These are phyloP conservation scores for Zymoseptoria tritici DNA, from an alignment of 2,329 filamentous ascomycete species.

Conservation along the genomic window DNA sequence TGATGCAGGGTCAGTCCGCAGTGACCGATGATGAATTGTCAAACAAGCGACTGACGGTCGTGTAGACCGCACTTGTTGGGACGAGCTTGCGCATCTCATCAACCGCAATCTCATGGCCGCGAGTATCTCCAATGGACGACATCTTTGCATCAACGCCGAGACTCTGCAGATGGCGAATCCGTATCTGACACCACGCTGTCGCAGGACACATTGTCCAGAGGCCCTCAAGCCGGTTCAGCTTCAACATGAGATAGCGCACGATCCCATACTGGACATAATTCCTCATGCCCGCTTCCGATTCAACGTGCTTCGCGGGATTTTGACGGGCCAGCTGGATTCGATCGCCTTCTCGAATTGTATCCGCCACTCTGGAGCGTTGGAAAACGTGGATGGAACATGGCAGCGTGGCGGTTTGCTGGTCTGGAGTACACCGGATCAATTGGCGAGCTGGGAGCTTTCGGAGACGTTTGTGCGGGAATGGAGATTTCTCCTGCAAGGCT, in stretches of 20 bases:
- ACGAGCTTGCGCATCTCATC: slow-evolving; percentile 26
- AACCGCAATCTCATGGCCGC: slow-evolving; percentile 26
- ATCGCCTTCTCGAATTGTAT: slow-evolving; percentile 16
- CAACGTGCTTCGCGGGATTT: slow-evolving; percentile 24
- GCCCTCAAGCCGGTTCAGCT: slow-evolving; percentile 20
- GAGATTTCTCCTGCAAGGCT: slow-evolving; percentile 35
- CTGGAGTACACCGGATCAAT: slow-evolving; percentile 36
- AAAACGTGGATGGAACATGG: slow-evolving; percentile 17
- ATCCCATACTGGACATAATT: slow-evolving; percentile 25
- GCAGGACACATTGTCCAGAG: slow-evolving; percentile 10
- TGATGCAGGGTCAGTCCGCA: neutral
- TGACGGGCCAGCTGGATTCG: slow-evolving; percentile 19
- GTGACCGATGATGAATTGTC: neutral
- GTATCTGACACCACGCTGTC: slow-evolving; percentile 11
- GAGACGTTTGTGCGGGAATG: slow-evolving; percentile 35
- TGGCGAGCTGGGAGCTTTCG: slow-evolving; percentile 38
- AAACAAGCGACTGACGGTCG: slow-evolving; percentile 7
- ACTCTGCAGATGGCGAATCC: slow-evolving; percentile 15
- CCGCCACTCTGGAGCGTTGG: slow-evolving; percentile 22
- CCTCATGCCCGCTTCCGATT: slow-evolving; percentile 23
- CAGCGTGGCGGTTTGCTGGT: slow-evolving; percentile 28
- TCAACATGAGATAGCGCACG: slow-evolving; percentile 24
- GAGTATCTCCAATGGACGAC: slow-evolving; percentile 19
- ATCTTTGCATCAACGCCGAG: slow-evolving; percentile 15
- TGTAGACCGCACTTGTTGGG: slow-evolving; percentile 16